Conservation (phyloP, 768 basidiomycete genomes). For the Mycena albidolilacea region DNA sequence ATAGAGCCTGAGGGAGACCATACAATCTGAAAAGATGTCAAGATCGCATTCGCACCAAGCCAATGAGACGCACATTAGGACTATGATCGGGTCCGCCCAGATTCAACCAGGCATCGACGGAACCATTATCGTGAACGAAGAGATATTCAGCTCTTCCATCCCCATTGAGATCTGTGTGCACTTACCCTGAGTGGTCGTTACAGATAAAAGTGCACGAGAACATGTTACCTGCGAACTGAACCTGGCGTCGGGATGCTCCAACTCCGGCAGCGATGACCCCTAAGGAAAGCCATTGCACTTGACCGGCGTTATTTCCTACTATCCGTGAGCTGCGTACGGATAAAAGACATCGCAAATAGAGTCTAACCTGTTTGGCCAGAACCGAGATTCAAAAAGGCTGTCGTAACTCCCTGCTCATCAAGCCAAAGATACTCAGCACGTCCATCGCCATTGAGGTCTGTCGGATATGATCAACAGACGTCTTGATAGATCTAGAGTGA, state of each 20-base stretch:
- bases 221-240: constrained; percentile 16
- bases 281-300: constrained; percentile 8
- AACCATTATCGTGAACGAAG: constrained; percentile 23
- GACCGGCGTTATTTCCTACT: constrained; percentile 8
- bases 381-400: constrained; percentile 9
- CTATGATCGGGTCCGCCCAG: constrained; percentile 15
- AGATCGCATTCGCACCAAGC: not conserved
- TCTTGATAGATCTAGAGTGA: not conserved
- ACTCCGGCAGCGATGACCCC: constrained; percentile 7
- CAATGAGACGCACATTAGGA: constrained; percentile 8
- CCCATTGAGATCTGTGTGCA: constrained; percentile 21
- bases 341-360: no score
- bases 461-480: not conserved
- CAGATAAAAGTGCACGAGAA: no score
- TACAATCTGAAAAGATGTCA: not conserved
- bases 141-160: constrained; percentile 28
- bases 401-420: not conserved
- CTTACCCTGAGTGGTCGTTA: no score
- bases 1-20: constrained; percentile 7
- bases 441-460: constrained; percentile 23
- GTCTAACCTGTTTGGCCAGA: not conserved
- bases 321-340: no score
- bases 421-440: constrained; percentile 23
- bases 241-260: not conserved
- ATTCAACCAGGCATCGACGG: constrained; percentile 26